Evolutionary conservation across 805 yeast genomes (phyloP).

Genomic region (Wickerhamiella australiensis): DNA sequence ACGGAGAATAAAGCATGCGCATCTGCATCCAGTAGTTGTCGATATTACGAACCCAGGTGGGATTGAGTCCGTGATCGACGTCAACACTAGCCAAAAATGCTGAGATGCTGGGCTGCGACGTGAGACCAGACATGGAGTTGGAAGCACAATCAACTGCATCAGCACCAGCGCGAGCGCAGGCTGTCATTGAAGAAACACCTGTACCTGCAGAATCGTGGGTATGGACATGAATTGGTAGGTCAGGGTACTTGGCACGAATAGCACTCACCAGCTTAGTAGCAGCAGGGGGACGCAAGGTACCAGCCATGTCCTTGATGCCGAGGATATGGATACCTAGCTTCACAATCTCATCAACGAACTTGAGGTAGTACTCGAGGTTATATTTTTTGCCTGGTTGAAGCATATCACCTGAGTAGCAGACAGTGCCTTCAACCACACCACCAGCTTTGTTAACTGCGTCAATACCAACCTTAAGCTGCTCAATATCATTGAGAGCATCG

Average conservation of each 20-base stretch:
- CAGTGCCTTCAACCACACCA: constrained; percentile 97
- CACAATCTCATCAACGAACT: constrained; percentile 71
- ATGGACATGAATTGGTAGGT: constrained; percentile 94
- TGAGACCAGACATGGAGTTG: constrained; percentile 95
- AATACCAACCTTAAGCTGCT: constrained; percentile 93
- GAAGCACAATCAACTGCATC: constrained; percentile 97
- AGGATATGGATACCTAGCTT: constrained; percentile 90
- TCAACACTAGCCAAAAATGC: constrained; percentile 88
- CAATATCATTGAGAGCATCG: constrained; percentile 93
- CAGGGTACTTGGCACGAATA: constrained; percentile 77
- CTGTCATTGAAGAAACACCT: constrained; percentile 94
- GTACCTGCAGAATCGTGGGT: constrained; percentile 99
- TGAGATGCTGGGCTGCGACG: constrained; percentile 93
- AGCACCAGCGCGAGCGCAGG: constrained; percentile 91
- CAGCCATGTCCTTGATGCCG: constrained; percentile 99
- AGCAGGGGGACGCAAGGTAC: constrained; percentile 92
- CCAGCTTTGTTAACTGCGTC: constrained; percentile 97
- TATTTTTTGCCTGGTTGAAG: constrained; percentile 89
- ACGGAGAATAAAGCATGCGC: constrained; percentile 90
- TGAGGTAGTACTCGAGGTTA: constrained; percentile 79
- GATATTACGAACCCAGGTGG: constrained; percentile 58
- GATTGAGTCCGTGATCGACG: constrained; percentile 59
- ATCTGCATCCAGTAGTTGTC: constrained; percentile 98
- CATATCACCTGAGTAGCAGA: constrained; percentile 99
- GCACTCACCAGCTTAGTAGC: constrained; percentile 70